Evolutionary conservation across 2,329 filamentous ascomycete genomes (phyloP).

Genomic region (Aureobasidium lini): DNA sequence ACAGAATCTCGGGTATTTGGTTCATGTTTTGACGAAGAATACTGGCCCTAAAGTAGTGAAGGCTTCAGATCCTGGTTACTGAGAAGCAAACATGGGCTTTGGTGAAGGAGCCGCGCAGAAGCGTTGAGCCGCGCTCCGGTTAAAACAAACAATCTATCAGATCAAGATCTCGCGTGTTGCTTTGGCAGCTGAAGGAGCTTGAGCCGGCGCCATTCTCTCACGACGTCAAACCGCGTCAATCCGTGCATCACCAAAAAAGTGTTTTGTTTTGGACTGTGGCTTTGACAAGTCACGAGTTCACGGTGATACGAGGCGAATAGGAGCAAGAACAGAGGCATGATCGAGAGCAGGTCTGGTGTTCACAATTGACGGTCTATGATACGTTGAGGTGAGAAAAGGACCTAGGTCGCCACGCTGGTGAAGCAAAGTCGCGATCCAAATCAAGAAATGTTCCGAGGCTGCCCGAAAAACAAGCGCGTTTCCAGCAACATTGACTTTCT

Average conservation of each 20-base stretch:
- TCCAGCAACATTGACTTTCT: conserved; percentile 8
- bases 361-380: background rate
- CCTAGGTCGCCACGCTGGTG: background rate
- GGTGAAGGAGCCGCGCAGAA: background rate
- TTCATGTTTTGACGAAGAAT: conserved; percentile 26
- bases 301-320: background rate
- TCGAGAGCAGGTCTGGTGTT: background rate
- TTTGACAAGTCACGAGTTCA: background rate
- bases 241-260: background rate
- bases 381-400: background rate
- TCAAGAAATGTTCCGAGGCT: conserved; percentile 4
- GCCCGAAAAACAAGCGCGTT: background rate
- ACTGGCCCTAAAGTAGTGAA: background rate
- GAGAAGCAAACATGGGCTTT: background rate
- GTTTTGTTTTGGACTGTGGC: background rate
- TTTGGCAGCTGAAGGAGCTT: background rate
- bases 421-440: background rate
- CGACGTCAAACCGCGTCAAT: conserved; percentile 8
- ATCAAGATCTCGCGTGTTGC: conserved; percentile 4
- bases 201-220: background rate
- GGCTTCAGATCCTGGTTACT: background rate
- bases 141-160: background rate
- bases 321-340: background rate
- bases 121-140: conserved; percentile 3
- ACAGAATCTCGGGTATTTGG: conserved; percentile 36